These are phyloP conservation scores for Lipomyces japonicus DNA, from an alignment of 805 yeast species.

Conservation along the genomic window DNA sequence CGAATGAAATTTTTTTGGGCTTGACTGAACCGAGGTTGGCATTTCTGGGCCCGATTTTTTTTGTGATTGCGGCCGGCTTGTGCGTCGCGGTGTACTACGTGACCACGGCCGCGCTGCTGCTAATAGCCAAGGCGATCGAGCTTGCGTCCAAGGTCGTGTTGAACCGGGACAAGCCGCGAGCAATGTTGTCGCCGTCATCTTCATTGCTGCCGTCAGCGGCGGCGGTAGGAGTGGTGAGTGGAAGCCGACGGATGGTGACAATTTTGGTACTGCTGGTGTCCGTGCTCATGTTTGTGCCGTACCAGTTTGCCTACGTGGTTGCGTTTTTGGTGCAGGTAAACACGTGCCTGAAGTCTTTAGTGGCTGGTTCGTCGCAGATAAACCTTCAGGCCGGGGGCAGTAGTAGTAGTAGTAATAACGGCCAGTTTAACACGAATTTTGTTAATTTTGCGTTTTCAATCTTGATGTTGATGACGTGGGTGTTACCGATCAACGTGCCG, in stretches of 20 bases:
- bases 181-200: no score
- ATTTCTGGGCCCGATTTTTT: constrained; percentile 57
- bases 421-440: constrained; percentile 33
- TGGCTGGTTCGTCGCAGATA: neutral
- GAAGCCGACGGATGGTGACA: constrained; percentile 21
- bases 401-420: neutral
- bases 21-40: constrained; percentile 53
- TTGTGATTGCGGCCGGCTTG: constrained; percentile 46
- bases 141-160: neutral
- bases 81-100: constrained; percentile 34
- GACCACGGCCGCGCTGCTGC: neutral
- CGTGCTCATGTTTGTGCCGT: constrained; percentile 68
- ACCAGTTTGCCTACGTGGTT: constrained; percentile 69
- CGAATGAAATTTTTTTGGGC: constrained; percentile 65
- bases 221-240: constrained; percentile 2
- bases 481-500: constrained; percentile 74
- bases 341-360: constrained; percentile 42
- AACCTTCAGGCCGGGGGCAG: neutral
- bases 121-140: constrained; percentile 8
- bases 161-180: neutral
- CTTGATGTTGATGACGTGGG: constrained; percentile 67
- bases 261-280: constrained; percentile 39
- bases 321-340: constrained; percentile 55
- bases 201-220: no score
- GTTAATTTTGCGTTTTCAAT: constrained; percentile 62